phyloP scores from a whole-genome alignment of 169 alveolate genomes.

The Plasmodium fragile region DNA sequence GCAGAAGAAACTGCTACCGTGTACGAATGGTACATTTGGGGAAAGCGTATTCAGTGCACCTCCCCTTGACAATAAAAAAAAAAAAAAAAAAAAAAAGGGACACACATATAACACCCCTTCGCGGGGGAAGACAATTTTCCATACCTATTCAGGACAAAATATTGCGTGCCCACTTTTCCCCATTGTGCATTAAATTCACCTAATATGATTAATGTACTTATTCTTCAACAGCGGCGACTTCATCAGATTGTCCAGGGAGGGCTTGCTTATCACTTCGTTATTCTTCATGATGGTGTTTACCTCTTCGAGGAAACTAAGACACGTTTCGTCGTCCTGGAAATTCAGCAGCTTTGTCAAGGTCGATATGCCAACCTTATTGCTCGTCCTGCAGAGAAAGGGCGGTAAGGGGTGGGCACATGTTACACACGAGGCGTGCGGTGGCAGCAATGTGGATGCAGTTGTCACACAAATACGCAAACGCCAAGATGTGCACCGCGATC shows the following conservation, averaged over 20 bases:
- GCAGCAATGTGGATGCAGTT: background rate
- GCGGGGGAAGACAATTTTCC: background rate
- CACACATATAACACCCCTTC: too few relatives aligned
- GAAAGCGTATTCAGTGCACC: background rate
- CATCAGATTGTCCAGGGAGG: slow-evolving; percentile 63
- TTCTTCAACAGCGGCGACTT: slow-evolving; percentile 53
- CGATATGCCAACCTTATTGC: slow-evolving; percentile 47
- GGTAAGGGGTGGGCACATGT: background rate
- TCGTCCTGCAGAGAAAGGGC: slow-evolving; percentile 13
- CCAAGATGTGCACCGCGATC: background rate
- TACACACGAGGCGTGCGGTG: background rate
- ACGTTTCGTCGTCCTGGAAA: slow-evolving; percentile 44
- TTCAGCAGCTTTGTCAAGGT: slow-evolving; percentile 44
- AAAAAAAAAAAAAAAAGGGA: background rate
- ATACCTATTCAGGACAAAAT: background rate
- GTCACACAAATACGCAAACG: background rate
- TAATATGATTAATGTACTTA: slow-evolving; percentile 64
- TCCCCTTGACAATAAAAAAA: background rate
- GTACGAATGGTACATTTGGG: background rate
- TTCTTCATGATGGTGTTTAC: slow-evolving; percentile 54
- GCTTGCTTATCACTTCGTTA: slow-evolving; percentile 56
- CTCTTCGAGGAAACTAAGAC: slow-evolving; percentile 38
- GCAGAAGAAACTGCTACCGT: background rate
- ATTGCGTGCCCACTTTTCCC: background rate
- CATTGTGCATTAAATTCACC: background rate